phyloP scores from a whole-genome alignment of 1,284 basidiomycete species.

The Paramarasmius palmivorus region DNA sequence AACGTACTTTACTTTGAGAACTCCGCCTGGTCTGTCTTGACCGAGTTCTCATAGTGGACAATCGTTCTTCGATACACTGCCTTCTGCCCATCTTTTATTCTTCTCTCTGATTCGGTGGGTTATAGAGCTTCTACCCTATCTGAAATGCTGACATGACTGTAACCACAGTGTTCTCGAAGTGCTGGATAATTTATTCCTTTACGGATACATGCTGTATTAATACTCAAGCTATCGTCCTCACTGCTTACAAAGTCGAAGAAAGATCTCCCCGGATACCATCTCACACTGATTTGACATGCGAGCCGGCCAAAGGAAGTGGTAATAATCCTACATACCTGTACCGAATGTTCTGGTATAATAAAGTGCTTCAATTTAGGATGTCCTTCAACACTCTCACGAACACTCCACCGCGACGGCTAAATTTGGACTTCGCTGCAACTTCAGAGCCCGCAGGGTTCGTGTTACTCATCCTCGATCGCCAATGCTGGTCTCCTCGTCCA shows the following conservation, averaged over 20 bases:
- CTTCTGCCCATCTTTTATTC: neutral
- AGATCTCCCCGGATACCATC: neutral
- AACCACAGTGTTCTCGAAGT: too few relatives aligned
- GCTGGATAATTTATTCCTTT: too few relatives aligned
- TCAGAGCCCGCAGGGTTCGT: too few relatives aligned
- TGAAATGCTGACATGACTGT: too few relatives aligned
- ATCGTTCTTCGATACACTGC: too few relatives aligned
- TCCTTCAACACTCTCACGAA: neutral
- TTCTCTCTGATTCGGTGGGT: too few relatives aligned
- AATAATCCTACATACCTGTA: neutral
- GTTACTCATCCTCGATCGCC: too few relatives aligned
- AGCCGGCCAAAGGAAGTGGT: neutral
- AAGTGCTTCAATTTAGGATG: neutral
- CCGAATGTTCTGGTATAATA: neutral
- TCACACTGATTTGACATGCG: neutral
- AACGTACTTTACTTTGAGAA: slow-evolving; percentile 16
- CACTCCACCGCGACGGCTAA: neutral
- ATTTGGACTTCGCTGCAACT: too few relatives aligned
- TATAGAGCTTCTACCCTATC: too few relatives aligned
- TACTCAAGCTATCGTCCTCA: neutral
- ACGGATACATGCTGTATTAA: too few relatives aligned
- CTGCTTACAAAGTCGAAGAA: neutral
- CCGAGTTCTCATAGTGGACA: neutral
- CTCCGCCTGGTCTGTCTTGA: slow-evolving; percentile 7
- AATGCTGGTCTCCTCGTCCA: too few relatives aligned